Base-by-base conservation (phyloP, 345 rosid species). In the Passiflora organensis region DNA sequence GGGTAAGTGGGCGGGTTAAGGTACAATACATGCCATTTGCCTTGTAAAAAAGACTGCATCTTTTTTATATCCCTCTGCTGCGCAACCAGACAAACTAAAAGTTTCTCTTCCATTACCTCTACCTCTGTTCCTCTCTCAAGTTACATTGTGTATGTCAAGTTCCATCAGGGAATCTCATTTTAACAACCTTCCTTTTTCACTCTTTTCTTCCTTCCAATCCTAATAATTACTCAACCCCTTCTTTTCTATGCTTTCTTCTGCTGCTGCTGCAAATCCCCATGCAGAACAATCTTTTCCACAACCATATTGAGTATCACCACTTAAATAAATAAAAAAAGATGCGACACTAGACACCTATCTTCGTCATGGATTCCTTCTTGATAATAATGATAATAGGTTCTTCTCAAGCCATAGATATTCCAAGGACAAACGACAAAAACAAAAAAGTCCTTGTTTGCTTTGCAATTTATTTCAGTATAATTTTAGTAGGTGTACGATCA, bases 41-140 rank as follows among this genome's bases (percentile, higher is more conserved):
- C 76, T 56, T 34, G 49, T 58, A 48, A 72, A 72, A 76, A 72
- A 76, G 79, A 64, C 56, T 49, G 63, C 56, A 48, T 58, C 65
- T 69, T 67, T n/a, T 71, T 65, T 22, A 20, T 62, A 52, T 56
- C 64, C 32, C 56, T 49, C 69, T 58, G 46, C 63, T n/a, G 39
- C 76, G 56, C 72, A 67, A 69, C 63, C 75, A 72, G 82, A 78
- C 79, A 71, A 76, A 72, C 21, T n/a, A 70, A 82, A 79, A 82
- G 84, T 60, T 68, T 59, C 72, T 36, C 73, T 74, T 53, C 69
- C 63, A 65, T 71, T 78, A 10, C 58, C 63, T 60, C 50, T 38
- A 46, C 56, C 64, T 68, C 39, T n/a, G n/a, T n/a, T n/a, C 57
- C 47, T 64, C 23, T 25, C 13, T 55, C 39, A 50, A 39, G 57